phyloP scores from a whole-genome alignment of 139 green algal genomes.

The Chlamydomonas asymmetrica region DNA sequence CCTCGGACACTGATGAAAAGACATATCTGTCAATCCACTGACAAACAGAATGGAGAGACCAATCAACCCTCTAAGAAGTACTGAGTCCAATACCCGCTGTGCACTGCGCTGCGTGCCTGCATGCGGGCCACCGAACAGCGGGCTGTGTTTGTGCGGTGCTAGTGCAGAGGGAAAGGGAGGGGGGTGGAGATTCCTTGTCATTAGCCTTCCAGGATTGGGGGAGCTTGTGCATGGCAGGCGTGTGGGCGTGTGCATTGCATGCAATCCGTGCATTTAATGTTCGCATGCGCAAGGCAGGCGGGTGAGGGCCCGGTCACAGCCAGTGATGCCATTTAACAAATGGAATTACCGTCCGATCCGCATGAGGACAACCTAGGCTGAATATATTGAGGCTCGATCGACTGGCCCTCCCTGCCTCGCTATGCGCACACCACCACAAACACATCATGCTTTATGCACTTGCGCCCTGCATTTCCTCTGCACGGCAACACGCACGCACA shows the following conservation, averaged over 20 bases:
- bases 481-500: too few species aligned
- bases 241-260: too few species aligned
- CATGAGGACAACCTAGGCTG: conserved; percentile 18
- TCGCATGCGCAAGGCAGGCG: not conserved
- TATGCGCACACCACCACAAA: too few species aligned
- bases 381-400: not conserved
- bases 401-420: too few species aligned
- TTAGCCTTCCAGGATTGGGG: too few species aligned
- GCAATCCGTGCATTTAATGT: too few species aligned
- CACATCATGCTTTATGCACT: not conserved
- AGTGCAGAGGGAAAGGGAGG: too few species aligned
- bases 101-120: not conserved
- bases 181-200: too few species aligned
- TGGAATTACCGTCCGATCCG: conserved; percentile 26
- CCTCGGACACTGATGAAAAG: not conserved
- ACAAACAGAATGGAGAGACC: conserved; percentile 7
- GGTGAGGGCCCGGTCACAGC: not conserved
- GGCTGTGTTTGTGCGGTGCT: too few species aligned
- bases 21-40: conserved; percentile 28
- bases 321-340: not conserved
- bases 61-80: conserved; percentile 29
- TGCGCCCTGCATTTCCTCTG: not conserved
- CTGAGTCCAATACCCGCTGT: not conserved
- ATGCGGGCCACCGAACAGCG: not conserved
- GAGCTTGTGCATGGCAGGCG: too few species aligned